Conservation (phyloP, 768 basidiomycete species). For the Russula emetica region DNA sequence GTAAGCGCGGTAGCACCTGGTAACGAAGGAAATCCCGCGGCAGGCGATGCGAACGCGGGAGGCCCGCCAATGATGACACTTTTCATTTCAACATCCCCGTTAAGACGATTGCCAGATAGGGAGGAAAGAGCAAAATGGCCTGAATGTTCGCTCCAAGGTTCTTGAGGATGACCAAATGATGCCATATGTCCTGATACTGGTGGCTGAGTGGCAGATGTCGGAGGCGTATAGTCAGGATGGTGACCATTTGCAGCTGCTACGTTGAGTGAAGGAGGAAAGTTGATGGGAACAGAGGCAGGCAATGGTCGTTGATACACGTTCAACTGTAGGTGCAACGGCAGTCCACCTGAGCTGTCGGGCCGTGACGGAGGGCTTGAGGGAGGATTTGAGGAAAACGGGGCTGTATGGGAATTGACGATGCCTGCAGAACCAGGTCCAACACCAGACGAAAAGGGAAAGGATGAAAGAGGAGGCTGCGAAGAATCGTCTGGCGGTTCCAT, state of each 20-base stretch:
- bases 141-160: constrained; percentile 23
- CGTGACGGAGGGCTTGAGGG: constrained; percentile 32
- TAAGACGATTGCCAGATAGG: constrained; percentile 31
- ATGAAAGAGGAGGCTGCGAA: constrained; percentile 28
- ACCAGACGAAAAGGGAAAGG: constrained; percentile 29
- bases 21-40: constrained; percentile 36
- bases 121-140: constrained; percentile 26
- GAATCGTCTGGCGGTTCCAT: constrained; percentile 46
- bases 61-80: constrained; percentile 18
- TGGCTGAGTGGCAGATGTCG: constrained; percentile 30
- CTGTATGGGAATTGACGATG: constrained; percentile 22
- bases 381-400: constrained; percentile 26
- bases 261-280: constrained; percentile 29
- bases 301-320: constrained; percentile 18
- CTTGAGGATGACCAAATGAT: constrained; percentile 34
- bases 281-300: constrained; percentile 22
- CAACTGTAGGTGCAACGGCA: constrained; percentile 30
- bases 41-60: constrained; percentile 28
- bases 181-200: constrained; percentile 31
- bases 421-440: constrained; percentile 24
- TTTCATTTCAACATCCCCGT: constrained; percentile 27
- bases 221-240: constrained; percentile 29
- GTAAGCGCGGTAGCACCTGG: constrained; percentile 22
- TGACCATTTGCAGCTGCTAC: constrained; percentile 27
- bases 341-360: constrained; percentile 35